These are phyloP conservation scores for Guadua angustifolia DNA, from an alignment of 176 grass and related monocot genomes.

Conservation along the genomic window DNA sequence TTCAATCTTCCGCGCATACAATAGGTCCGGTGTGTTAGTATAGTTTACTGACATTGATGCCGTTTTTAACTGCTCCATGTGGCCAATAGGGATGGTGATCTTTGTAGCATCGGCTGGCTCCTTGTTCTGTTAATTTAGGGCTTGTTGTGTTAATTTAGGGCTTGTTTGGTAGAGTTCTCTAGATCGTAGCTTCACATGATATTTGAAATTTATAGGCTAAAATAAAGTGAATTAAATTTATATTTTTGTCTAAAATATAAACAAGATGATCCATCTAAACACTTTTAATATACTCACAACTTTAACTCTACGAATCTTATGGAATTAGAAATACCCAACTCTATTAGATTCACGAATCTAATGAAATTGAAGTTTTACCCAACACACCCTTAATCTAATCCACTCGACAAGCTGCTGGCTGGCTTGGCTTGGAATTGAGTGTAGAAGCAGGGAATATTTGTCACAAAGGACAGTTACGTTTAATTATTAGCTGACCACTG, in stretches of 20 bases:
- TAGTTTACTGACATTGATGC: neutral
- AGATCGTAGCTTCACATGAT: too few relatives aligned
- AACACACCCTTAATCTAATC: neutral
- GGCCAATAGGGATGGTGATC: neutral
- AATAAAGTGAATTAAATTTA: too few relatives aligned
- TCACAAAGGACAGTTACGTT: neutral
- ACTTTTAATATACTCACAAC: too few relatives aligned
- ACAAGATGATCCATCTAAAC: too few relatives aligned
- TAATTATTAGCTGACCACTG: neutral
- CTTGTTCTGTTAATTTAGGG: neutral
- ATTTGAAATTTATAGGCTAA: too few relatives aligned
- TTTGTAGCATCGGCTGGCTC: neutral
- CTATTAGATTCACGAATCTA: too few relatives aligned
- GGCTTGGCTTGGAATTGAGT: neutral
- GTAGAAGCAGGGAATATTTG: conserved; percentile 30
- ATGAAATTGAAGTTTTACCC: too few relatives aligned
- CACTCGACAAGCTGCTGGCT: neutral
- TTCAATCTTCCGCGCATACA: neutral
- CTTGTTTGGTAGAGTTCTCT: neutral
- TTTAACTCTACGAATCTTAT: too few relatives aligned
- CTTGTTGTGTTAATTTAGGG: too few relatives aligned
- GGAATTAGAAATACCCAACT: too few relatives aligned
- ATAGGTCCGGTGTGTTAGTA: neutral
- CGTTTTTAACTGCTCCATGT: neutral
- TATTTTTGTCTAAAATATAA: too few relatives aligned